Base-by-base conservation (phyloP, 345 rosid species). In the Syzygium jambos region DNA sequence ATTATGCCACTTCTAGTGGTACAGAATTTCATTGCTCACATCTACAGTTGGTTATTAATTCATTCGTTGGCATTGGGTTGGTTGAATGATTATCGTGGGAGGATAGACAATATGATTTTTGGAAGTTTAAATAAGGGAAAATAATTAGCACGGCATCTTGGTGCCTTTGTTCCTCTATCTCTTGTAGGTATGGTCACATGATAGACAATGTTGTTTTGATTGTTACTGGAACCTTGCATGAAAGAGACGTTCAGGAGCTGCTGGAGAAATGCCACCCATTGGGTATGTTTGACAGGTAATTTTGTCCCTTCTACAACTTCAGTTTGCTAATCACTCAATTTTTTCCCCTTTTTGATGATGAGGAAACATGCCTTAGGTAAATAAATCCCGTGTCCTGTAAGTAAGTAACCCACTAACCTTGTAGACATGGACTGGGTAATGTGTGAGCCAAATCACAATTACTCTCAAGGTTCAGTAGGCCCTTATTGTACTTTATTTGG, bases 281-380 rank as follows among this genome's bases (percentile, higher is more conserved):
- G 92, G 99, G 99, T 94, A 98, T 98, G 99, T 98, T 98, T 92
- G 99, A 98, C 94, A 98, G 99, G 99, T 98, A 86, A 8, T 78
- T 73, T 52, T 49, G 38, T 80, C 78, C 27, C 61, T 85, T 51
- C 34, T 86, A 49, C 51, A 78, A 56, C 43, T 34, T 53, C 86
- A 11, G 4, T 29, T 57, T 21, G 73, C 16, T 77, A 68, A 9
- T 68, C 80, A 9, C 80, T 68, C 46, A 34, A 68, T 21, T 34
- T 68, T 68, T 68, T 0, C 80, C 12, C 6, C 11, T 17, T 68
- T n/a, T 61, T 34, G 6, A 68, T 68, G 78, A 34, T 17, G 5
- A 68, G 46, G 78, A 34, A 68, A 68, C 46, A 68, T 1, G 23
- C 25, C 1, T 68, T 68, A 68, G 78, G 46, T 68, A 68, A 68